Conservation (phyloP, 345 rosid species). For the Lumnitzera racemosa region DNA sequence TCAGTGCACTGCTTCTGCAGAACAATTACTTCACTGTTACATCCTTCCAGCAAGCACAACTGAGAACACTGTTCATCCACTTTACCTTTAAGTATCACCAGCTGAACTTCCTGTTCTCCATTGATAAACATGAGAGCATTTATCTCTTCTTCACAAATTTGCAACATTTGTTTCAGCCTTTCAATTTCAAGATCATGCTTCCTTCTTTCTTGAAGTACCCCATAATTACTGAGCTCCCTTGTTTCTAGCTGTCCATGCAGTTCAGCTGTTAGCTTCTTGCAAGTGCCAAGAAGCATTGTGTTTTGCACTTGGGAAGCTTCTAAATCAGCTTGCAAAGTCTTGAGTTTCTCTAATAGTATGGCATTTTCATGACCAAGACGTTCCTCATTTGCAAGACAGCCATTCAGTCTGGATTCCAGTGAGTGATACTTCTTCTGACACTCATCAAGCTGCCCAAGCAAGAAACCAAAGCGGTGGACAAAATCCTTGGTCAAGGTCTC, state of each 20-base stretch:
- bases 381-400: slow-evolving; percentile 42
- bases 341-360: slow-evolving; percentile 3
- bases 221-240: slow-evolving; percentile 12
- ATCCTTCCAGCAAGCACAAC: slow-evolving; percentile 23
- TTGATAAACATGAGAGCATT: slow-evolving; percentile 45
- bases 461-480: slow-evolving; percentile 34
- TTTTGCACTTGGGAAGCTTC: slow-evolving; percentile 15
- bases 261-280: slow-evolving; percentile 3
- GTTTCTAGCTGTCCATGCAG: slow-evolving; percentile 9
- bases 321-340: slow-evolving; percentile 11
- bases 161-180: slow-evolving; percentile 38
- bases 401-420: slow-evolving; percentile 39
- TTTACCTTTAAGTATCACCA: slow-evolving; percentile 43
- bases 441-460: slow-evolving; percentile 31
- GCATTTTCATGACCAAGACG: slow-evolving; percentile 50
- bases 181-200: slow-evolving; percentile 40
- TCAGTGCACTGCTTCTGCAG: slow-evolving; percentile 47
- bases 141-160: slow-evolving; percentile 42
- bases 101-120: slow-evolving; percentile 51
- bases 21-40: slow-evolving; percentile 27
- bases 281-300: slow-evolving; percentile 5
- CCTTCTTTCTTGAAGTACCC: slow-evolving; percentile 22
- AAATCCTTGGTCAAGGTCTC: slow-evolving; percentile 38
- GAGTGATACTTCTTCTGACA: slow-evolving; percentile 47
- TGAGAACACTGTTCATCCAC: slow-evolving; percentile 42